Evolutionary conservation across 352 stramenopile species (phyloP).

Genomic region (Phytophthora podocarpi): DNA sequence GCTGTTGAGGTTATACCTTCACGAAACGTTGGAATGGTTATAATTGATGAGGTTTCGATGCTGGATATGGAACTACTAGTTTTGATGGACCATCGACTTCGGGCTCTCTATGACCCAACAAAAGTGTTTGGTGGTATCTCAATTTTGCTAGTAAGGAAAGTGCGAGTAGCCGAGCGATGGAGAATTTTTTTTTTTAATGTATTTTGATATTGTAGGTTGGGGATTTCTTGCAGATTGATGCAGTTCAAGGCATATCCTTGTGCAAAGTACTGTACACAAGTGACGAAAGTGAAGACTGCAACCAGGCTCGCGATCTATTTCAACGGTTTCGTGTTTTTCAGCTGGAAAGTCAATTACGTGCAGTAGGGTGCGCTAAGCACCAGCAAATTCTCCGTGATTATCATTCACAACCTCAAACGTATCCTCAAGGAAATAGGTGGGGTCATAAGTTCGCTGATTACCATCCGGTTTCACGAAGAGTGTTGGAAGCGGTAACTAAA

Average conservation of each 20-base stretch:
- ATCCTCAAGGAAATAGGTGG: too few species aligned
- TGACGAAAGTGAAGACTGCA: background rate
- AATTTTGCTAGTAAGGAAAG: too few species aligned
- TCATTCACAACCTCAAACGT: background rate
- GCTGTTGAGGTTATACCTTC: too few species aligned
- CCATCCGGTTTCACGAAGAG: too few species aligned
- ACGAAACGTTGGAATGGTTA: background rate
- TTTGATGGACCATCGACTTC: background rate
- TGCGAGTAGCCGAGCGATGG: too few species aligned
- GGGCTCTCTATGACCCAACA: background rate
- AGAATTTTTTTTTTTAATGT: too few species aligned
- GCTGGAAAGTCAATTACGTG: background rate
- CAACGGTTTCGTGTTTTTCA: background rate
- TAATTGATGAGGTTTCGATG: slow-evolving; percentile 3
- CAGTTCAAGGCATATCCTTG: background rate
- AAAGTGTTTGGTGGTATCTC: slow-evolving; percentile 1
- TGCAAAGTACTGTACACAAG: background rate
- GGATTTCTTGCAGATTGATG: background rate
- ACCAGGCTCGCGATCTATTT: background rate
- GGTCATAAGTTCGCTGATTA: too few species aligned
- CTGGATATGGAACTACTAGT: slow-evolving; percentile 2
- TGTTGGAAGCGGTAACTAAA: too few species aligned
- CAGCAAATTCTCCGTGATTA: background rate
- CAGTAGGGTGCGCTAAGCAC: background rate
- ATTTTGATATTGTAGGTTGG: too few species aligned